Conservation (phyloP, 768 basidiomycete species). For the Hemileccinum rubropunctum region DNA sequence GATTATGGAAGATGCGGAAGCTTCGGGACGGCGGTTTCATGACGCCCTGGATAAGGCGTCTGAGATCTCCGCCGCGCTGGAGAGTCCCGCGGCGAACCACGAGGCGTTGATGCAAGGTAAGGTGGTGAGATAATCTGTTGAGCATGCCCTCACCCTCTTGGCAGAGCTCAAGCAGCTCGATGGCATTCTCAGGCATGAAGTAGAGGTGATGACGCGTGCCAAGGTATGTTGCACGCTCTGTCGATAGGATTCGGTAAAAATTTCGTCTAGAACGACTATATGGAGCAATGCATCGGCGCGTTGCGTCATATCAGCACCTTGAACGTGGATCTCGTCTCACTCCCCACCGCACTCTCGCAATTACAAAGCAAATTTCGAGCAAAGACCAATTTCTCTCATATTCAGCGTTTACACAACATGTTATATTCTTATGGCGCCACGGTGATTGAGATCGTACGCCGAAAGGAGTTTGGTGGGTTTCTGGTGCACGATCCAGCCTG, state of each 20-base stretch:
- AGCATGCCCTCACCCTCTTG: conserved; percentile 2
- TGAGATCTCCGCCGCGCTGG: conserved; percentile 47
- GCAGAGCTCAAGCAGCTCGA: conserved; percentile 67
- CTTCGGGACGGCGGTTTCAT: conserved; percentile 52
- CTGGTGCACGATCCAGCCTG: background rate
- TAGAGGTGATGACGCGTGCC: conserved; percentile 51
- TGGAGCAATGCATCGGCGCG: conserved; percentile 58
- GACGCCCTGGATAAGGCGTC: conserved; percentile 57
- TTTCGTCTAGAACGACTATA: conserved; percentile 63
- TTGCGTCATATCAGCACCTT: conserved; percentile 76
- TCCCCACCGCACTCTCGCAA: conserved; percentile 60
- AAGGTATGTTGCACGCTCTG: conserved; percentile 40
- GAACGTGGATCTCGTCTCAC: conserved; percentile 76
- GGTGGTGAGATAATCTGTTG: background rate
- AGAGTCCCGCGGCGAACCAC: conserved; percentile 51
- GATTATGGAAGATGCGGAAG: conserved; percentile 57
- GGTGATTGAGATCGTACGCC: conserved; percentile 83
- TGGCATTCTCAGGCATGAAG: conserved; percentile 55
- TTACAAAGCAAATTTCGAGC: conserved; percentile 73
- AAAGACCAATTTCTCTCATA: conserved; percentile 87
- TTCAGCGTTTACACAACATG: conserved; percentile 85
- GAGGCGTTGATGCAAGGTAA: conserved; percentile 56
- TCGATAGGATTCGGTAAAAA: background rate
- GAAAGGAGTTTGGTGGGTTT: conserved; percentile 81
- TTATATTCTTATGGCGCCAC: conserved; percentile 91